Evolutionary conservation across 345 rosid genomes (phyloP).

Genomic region (Cochlearia excelsa): DNA sequence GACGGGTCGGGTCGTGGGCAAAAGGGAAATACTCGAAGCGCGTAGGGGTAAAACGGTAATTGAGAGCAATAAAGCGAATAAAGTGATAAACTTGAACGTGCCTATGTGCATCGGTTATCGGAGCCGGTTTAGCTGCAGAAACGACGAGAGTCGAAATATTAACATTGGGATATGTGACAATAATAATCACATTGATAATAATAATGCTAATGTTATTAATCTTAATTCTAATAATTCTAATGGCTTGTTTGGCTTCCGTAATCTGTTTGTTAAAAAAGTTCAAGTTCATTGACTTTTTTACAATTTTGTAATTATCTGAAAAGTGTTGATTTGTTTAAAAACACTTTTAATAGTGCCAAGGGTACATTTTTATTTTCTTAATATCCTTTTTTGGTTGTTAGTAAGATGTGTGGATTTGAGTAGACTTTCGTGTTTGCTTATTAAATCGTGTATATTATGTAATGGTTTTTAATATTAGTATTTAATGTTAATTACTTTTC

Average conservation of each 20-base stretch:
- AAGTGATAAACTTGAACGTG: constrained; percentile 37
- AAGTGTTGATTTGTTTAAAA: background rate
- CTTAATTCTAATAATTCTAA: constrained; percentile 31
- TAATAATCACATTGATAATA: background rate
- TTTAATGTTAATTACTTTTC: too few species aligned
- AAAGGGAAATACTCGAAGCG: constrained; percentile 28
- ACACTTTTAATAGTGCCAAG: constrained; percentile 22
- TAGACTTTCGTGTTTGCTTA: constrained; percentile 16
- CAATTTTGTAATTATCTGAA: constrained; percentile 1
- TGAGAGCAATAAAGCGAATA: constrained; percentile 31
- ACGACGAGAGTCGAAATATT: constrained; percentile 39
- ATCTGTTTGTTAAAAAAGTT: constrained; percentile 68
- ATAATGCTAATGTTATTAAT: constrained; percentile 17
- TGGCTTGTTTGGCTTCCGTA: constrained; percentile 58
- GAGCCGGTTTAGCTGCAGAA: constrained; percentile 64
- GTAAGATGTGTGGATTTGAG: constrained; percentile 30
- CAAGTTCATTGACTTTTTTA: constrained; percentile 46
- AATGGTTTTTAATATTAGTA: background rate
- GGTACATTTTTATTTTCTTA: constrained; percentile 13
- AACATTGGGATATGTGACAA: constrained; percentile 25
- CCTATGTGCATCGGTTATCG: constrained; percentile 55
- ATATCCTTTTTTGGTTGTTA: constrained; percentile 28
- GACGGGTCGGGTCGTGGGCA: constrained; percentile 19
- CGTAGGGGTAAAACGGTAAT: constrained; percentile 33
- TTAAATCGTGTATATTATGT: constrained; percentile 19